Percentiles rank a stretch among this genome's conserved stretches.
Conservation (phyloP, 768 basidiomycete species). For the Leccinum boreale region DNA sequence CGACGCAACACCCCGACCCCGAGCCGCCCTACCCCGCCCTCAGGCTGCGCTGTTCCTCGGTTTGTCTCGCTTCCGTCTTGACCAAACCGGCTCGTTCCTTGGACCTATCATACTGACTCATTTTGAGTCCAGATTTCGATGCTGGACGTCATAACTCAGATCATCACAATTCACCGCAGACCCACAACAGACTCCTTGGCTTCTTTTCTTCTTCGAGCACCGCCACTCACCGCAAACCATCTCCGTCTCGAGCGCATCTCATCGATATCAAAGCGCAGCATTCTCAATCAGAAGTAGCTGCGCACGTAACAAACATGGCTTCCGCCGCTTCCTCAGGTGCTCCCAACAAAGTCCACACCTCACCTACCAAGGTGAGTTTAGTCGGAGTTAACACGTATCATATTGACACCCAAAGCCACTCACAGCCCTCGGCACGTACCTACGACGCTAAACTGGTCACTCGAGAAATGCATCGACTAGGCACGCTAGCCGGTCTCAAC, state of each 20-base stretch:
- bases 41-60: slow-evolving; percentile 14
- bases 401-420: slow-evolving; percentile 5
- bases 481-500: slow-evolving; percentile 53
- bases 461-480: slow-evolving; percentile 83
- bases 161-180: slow-evolving; percentile 19
- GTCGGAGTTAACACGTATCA: slow-evolving; percentile 18
- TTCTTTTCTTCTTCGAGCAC: slow-evolving; percentile 35
- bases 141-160: slow-evolving; percentile 9
- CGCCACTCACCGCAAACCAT: slow-evolving; percentile 36
- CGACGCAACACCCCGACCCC: slow-evolving; percentile 50
- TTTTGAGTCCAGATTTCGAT: slow-evolving; percentile 11
- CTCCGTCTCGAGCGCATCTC: slow-evolving; percentile 23
- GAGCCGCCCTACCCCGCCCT: slow-evolving; percentile 25
- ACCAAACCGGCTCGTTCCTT: slow-evolving; percentile 4
- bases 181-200: slow-evolving; percentile 27
- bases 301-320: slow-evolving; percentile 22
- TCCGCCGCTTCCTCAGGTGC: slow-evolving; percentile 26
- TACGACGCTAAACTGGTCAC: slow-evolving; percentile 80
- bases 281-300: slow-evolving; percentile 35
- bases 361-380: slow-evolving; percentile 34
- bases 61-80: slow-evolving; percentile 14
- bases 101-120: slow-evolving; percentile 9
- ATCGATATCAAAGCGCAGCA: slow-evolving; percentile 35
- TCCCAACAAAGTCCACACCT: slow-evolving; percentile 29
- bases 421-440: slow-evolving; percentile 61